Percentiles rank a stretch among this genome's conserved stretches.
Conservation (phyloP, 176 grass and related monocot genomes). For the Oryza longistaminata region DNA sequence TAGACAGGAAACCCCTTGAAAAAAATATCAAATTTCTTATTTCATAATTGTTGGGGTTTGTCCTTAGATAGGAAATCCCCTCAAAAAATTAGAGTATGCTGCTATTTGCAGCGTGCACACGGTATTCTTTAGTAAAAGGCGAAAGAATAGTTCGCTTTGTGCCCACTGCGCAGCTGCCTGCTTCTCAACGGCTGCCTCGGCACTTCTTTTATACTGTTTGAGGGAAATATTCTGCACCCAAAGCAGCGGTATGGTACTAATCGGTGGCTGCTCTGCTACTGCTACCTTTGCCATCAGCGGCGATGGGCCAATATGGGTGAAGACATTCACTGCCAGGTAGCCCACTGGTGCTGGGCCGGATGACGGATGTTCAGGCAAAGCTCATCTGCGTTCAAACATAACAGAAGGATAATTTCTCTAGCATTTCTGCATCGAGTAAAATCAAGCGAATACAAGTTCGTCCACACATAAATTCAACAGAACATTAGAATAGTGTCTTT, state of each 20-base stretch:
- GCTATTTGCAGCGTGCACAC: conserved; percentile 25
- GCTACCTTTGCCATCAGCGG: no score
- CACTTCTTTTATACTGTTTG: neutral
- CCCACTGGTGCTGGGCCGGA: no score
- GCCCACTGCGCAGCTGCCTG: conserved; percentile 46
- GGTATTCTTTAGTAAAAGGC: conserved; percentile 50
- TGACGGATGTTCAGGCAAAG: no score
- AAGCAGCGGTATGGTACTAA: neutral
- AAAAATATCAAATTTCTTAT: neutral
- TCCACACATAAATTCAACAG: no score
- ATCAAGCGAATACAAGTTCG: no score
- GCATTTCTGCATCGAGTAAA: no score
- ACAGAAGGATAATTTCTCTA: no score
- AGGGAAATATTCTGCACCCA: fast-evolving
- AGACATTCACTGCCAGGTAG: no score
- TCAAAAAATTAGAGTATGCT: neutral
- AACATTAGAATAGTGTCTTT: no score
- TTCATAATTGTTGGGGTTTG: neutral
- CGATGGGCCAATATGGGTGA: no score
- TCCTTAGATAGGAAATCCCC: neutral
- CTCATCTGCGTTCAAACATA: no score
- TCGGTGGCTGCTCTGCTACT: neutral
- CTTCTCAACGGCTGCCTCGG: fast-evolving
- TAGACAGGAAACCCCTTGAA: neutral
- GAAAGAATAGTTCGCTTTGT: conserved; percentile 41